These are phyloP conservation scores for Penicillium polonicum DNA, from an alignment of 2,329 filamentous ascomycete species.

Conservation along the genomic window DNA sequence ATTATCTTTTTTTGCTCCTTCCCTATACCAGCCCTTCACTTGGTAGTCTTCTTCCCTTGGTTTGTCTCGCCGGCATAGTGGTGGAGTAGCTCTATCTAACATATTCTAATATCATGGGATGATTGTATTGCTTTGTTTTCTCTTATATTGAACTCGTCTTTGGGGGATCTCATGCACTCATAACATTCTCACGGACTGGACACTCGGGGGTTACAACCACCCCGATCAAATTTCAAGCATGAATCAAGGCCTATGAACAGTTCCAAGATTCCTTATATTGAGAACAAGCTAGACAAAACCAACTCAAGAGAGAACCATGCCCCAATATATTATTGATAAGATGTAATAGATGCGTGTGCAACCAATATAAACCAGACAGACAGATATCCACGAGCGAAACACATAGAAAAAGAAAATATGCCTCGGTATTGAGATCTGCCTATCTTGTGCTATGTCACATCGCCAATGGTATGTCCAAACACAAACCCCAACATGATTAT, in stretches of 20 bases:
- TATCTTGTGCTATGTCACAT: constrained; percentile 2
- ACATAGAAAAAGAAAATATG: neutral
- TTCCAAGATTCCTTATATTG: neutral
- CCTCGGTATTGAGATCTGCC: constrained; percentile 4
- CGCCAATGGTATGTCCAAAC: neutral
- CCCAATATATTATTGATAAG: neutral
- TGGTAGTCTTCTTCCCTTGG: neutral
- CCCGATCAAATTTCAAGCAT: neutral
- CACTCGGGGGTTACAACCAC: neutral
- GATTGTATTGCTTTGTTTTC: neutral
- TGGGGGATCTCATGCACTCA: neutral
- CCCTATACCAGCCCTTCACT: no score
- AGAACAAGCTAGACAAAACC: constrained; percentile 8
- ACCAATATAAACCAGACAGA: neutral
- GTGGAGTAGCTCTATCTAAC: neutral
- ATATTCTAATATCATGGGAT: neutral
- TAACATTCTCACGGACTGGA: neutral
- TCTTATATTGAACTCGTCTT: neutral
- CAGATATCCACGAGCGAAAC: neutral
- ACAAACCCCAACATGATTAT: neutral
- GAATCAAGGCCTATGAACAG: no score
- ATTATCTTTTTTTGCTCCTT: neutral
- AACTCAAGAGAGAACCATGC: constrained; percentile 2
- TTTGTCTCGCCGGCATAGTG: neutral
- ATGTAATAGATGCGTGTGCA: neutral